Conservation (phyloP, 345 rosid species). For the Citrus inodora region DNA sequence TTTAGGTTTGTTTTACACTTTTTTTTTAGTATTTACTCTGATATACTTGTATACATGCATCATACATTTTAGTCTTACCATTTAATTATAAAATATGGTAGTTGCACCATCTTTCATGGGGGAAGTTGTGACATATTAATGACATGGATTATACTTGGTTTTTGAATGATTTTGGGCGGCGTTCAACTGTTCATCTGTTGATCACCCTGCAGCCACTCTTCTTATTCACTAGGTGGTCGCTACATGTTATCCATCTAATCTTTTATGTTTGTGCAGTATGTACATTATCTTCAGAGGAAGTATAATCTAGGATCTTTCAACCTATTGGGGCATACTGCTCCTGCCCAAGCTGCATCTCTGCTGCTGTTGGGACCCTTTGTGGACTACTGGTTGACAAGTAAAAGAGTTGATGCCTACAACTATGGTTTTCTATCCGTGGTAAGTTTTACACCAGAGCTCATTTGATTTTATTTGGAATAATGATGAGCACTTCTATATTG, state of each 20-base stretch:
- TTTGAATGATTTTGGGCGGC: not conserved
- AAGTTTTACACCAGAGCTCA: conserved; percentile 18
- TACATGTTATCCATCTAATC: not conserved
- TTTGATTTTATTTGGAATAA: not conserved
- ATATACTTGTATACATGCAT: not conserved
- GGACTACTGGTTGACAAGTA: conserved; percentile 81
- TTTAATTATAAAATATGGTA: not conserved
- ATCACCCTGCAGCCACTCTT: not conserved
- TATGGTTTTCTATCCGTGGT: conserved; percentile 61
- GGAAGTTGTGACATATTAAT: not conserved
- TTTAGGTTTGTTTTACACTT: not conserved
- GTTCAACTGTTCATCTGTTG: not conserved
- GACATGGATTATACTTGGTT: not conserved
- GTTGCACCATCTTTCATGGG: not conserved
- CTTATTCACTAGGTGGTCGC: not conserved
- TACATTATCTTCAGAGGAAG: conserved; percentile 87
- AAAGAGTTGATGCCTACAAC: conserved; percentile 70
- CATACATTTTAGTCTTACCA: not conserved
- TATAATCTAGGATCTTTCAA: conserved; percentile 89
- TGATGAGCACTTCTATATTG: not conserved
- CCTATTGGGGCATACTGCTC: conserved; percentile 95
- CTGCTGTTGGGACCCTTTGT: conserved; percentile 81
- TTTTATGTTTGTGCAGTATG: conserved; percentile 57
- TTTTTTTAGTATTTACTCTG: not conserved
- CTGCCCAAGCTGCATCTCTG: conserved; percentile 86